Base-by-base conservation (phyloP, 2,329 filamentous ascomycete species). In the Colletotrichum chlorophyti region DNA sequence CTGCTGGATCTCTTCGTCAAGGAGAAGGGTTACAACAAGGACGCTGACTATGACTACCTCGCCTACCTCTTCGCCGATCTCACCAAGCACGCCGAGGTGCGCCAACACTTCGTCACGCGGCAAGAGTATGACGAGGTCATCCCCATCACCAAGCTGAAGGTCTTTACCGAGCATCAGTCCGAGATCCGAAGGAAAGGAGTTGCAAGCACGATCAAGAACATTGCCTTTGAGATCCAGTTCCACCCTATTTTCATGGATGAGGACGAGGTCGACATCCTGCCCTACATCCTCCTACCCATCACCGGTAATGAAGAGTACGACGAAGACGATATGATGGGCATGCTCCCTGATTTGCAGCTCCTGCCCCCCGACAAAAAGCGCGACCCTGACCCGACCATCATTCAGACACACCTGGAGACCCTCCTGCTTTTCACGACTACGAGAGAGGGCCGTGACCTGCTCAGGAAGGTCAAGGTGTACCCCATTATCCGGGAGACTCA, bases 1-100 rank as follows among this genome's bases (percentile, higher is more conserved):
- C 79, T 99, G 26, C 86, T 99, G 72, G 95, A 98, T 72, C 89
- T 96, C 66, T 99, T 99, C 70, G 95, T 98, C 70, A 96, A 95
- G 77, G 88, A 91, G 19, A 88, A 90, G 61, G 90, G 90, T 21
- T 93, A 95, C 74, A 98, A 98, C 80, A 89, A 90, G 69, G 73
- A 89, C 23, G 93, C 93, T 60, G 84, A 94, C 74, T 98, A 87
- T 72, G 93, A 99, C 76, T 97, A 98, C 74, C 84, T 99, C 21
- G 87, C 93, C 37, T 99, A 98, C 70, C 81, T 97, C 53, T 96
- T 99, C 71, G 94, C 95, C 35, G 94, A 99, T 72, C 81, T 99
- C 9, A 89, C 93, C 46, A 96, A 93, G 74, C 88, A 93, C 67
- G 80, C 86, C 31, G 84, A 91, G 64, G 86, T 93, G 17, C 84